Evolutionary conservation across 345 rosid genomes (phyloP), one percentile per base, ranked within the genome.

Genomic region (Salix arbutifolia): DNA sequence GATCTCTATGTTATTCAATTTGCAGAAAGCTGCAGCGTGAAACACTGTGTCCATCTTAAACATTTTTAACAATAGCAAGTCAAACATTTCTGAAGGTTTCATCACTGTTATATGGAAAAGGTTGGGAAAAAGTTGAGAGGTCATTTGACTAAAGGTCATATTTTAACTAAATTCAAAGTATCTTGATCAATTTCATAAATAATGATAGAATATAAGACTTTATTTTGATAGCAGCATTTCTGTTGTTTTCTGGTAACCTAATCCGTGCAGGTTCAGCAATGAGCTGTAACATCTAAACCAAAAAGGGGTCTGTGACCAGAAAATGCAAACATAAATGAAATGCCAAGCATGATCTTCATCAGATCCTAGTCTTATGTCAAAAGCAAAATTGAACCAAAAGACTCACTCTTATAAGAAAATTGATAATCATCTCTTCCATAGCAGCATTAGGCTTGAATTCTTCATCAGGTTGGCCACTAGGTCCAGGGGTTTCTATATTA

Each of bases 381-480:
- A 77, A 72, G 38, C 38, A 50, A 33, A 70, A 2, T 53, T 56
- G 65, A 42, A 68, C 76, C 65, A 82, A 73, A 80, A 84, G 73
- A 74, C 98, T 92, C 84, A 96, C 99, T 77, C 99, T 80, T 82
- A 96, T 93, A 37, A 96, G 97, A 85, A 96, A 96, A 84, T 94
- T 96, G 83, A 96, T 96, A 71, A 96, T 92, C 98, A 96, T 96
- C 86, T 96, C 99, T 86, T 96, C 99, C 99, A 96, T 96, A 68
- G 99, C 99, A 73, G 98, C 99, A 90, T 96, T 96, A 60, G 98
- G 98, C 84, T 96, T 96, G 80, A 93, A 96, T 83, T 96, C 99
- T 82, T 96, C 99, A 80, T 96, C 99, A 73, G 98, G 95, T 86
- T 92, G 99, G 79, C 92, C 88, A 83, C 93, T 88, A 80, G 97